phyloP scores from a whole-genome alignment of 208 protist genomes.

The Crithidia sp. region DNA sequence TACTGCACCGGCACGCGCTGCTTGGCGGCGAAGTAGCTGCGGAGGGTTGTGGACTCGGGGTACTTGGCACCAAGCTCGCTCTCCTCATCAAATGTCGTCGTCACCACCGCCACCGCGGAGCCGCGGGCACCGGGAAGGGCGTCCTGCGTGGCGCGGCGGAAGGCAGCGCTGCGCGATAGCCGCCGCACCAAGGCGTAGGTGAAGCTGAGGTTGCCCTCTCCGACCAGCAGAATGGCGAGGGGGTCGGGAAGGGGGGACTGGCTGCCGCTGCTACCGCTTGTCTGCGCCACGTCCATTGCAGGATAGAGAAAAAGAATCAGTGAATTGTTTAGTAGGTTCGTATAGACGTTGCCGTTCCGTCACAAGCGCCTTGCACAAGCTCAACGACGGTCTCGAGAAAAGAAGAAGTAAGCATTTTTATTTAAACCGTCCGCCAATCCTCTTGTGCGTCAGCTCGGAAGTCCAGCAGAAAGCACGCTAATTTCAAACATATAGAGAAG shows the following conservation, averaged over 20 bases:
- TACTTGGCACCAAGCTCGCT: slow-evolving; percentile 44
- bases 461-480: too few relatives aligned
- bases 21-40: slow-evolving; percentile 52
- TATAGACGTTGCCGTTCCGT: too few relatives aligned
- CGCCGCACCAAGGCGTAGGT: slow-evolving; percentile 55
- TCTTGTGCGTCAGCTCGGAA: too few relatives aligned
- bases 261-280: neutral
- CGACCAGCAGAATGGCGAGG: slow-evolving; percentile 49
- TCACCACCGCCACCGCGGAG: slow-evolving; percentile 23
- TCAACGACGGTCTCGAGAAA: too few relatives aligned
- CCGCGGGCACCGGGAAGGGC: neutral
- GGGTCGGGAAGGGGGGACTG: slow-evolving; percentile 10
- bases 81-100: slow-evolving; percentile 52
- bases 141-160: slow-evolving; percentile 16
- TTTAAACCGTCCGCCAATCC: too few relatives aligned
- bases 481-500: too few relatives aligned
- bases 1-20: slow-evolving; percentile 44
- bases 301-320: too few relatives aligned
- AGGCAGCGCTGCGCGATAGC: slow-evolving; percentile 26
- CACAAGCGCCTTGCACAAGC: too few relatives aligned
- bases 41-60: slow-evolving; percentile 48
- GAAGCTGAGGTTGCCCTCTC: slow-evolving; percentile 69
- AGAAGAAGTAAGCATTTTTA: too few relatives aligned
- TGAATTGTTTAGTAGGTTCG: too few relatives aligned
- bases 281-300: too few relatives aligned